A percentile compares a stretch with the other conserved stretches of the same genome.
These are phyloP conservation scores for Blastobotrys aristatus DNA, from an alignment of 1,139 yeast species.

Conservation along the genomic window DNA sequence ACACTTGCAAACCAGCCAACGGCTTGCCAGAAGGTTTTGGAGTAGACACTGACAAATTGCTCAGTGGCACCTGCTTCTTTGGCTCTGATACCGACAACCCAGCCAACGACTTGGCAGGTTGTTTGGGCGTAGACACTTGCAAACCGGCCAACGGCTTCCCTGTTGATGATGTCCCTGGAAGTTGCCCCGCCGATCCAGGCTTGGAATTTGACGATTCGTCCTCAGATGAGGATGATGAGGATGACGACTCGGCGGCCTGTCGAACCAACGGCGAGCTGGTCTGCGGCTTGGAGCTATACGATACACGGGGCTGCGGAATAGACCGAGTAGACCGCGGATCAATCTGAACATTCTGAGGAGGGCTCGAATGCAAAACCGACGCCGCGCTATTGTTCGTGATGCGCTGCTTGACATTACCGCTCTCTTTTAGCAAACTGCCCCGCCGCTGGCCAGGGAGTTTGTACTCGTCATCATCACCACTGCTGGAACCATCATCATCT, in stretches of 20 bases:
- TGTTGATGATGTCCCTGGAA: background rate
- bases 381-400: too few species aligned
- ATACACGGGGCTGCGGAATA: too few species aligned
- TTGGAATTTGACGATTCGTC: background rate
- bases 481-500: too few species aligned
- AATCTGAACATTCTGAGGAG: too few species aligned
- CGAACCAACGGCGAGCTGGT: background rate
- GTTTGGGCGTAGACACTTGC: background rate
- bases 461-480: too few species aligned
- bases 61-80: background rate
- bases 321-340: too few species aligned
- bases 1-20: background rate
- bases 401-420: too few species aligned
- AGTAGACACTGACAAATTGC: background rate
- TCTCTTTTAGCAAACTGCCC: too few species aligned
- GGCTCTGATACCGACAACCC: background rate
- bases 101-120: background rate
- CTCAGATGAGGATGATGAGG: too few species aligned
- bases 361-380: too few species aligned
- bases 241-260: too few species aligned
- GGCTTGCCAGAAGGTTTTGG: background rate
- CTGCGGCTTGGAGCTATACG: background rate
- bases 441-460: too few species aligned
- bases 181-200: background rate
- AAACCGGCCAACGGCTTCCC: background rate